Evolutionary conservation across 768 basidiomycete species (phyloP), one percentile per base, ranked within the genome.

Genomic region (Clathrus columnatus): DNA sequence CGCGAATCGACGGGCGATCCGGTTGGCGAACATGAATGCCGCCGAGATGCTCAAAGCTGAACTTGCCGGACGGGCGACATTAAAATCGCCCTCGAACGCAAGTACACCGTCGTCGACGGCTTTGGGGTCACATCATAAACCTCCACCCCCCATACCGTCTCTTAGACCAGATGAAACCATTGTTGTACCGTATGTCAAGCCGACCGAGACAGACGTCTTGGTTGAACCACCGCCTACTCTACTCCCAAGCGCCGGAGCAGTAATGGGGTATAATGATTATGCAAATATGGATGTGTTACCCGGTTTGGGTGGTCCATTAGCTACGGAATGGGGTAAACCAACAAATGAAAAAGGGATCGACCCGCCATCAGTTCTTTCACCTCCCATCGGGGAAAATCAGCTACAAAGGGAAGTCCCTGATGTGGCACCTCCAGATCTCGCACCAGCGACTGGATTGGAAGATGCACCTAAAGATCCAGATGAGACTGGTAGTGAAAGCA

Each of bases 21-120:
- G 94, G 58, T 84, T 95, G 81, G 95, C 95, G 26, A 98, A 98
- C 66, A 82, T 98, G 83, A 91, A 83, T 73, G 95, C 95, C 45
- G 94, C 94, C 54, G 91, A 98, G 67, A 80, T 85, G 68, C 76
- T 98, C 63, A 94, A 91, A 71, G 92, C 91, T 50, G 91, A 97
- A 69, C 69, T 97, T 60, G 79, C 84, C 60, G 80, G 82, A 20
- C 65, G 74, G 45, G 60, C 69, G 51, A 72, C 77, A 11, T 67
- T 73, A 50, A 75, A 73, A 61, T 61, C 69, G 14, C 66, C 69
- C 20, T n/a, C 14, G n/a, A 3, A 2, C 36, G 36, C 14, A 36
- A 36, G n/a, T n/a, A 7, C 41, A 16, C 51, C 51, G 27, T 21
- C 41, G 4, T n/a, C 42, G 46, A n/a, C n/a, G n/a, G n/a, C n/a